A percentile compares a stretch with the other conserved stretches of the same genome.
Evolutionary conservation across 164 flowering plant genomes (phyloP).

Genomic region (Akebia trifoliata): DNA sequence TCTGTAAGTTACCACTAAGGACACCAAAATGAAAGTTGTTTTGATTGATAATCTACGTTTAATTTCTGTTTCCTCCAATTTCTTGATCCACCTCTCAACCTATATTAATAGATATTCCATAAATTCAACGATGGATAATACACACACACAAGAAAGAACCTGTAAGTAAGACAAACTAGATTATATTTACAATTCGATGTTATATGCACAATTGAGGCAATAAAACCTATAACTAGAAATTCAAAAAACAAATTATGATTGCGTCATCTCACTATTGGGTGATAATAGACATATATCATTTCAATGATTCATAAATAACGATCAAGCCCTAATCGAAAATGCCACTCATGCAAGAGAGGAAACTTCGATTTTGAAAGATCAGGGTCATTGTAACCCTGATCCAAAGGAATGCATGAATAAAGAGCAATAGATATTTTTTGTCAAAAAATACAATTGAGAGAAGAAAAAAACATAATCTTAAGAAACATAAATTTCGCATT

Average conservation of each 20-base stretch:
- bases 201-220: neutral
- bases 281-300: slow-evolving; percentile 95
- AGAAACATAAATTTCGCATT: no score
- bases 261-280: slow-evolving; percentile 67
- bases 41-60: slow-evolving; percentile 64
- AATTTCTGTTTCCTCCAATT: slow-evolving; percentile 78
- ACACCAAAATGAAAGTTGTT: slow-evolving; percentile 34
- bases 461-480: no score
- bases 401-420: no score
- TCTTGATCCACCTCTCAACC: slow-evolving; percentile 99
- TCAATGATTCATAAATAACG: slow-evolving; percentile 98
- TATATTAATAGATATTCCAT: slow-evolving; percentile 22
- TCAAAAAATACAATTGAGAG: no score
- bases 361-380: slow-evolving; percentile 47
- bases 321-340: slow-evolving; percentile 94
- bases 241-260: neutral
- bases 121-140: neutral
- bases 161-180: no score
- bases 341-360: slow-evolving; percentile 83
- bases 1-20: slow-evolving; percentile 41
- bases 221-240: neutral
- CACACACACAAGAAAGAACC: neutral
- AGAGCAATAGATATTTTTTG: no score
- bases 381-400: slow-evolving; percentile 81
- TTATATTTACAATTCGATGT: no score